These are phyloP conservation scores for Phytophthora megakarya DNA, from an alignment of 352 stramenopile species.

Conservation along the genomic window DNA sequence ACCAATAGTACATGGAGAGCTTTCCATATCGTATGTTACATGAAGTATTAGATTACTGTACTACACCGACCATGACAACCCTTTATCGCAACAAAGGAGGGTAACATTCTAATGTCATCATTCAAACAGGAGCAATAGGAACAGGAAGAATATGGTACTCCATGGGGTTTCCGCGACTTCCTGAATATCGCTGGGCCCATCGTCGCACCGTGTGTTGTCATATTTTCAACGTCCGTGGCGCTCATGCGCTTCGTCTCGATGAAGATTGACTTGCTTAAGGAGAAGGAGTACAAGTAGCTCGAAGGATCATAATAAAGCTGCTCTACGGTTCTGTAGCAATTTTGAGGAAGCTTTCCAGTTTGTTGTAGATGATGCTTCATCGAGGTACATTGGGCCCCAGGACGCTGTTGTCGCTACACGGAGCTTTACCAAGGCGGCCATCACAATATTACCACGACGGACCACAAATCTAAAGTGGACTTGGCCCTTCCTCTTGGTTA, in stretches of 20 bases:
- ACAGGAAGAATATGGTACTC: conserved; percentile 79
- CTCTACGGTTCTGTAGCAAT: conserved; percentile 12
- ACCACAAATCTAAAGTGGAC: too few relatives aligned
- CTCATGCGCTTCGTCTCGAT: conserved; percentile 74
- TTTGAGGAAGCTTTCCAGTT: too few relatives aligned
- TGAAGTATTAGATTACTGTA: too few relatives aligned
- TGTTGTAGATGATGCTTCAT: too few relatives aligned
- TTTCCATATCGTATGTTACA: too few relatives aligned
- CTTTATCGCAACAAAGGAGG: conserved; percentile 16
- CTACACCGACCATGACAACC: conserved; percentile 34
- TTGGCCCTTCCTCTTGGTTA: too few relatives aligned
- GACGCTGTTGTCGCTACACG: too few relatives aligned
- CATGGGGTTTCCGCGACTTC: conserved; percentile 76
- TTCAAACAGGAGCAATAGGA: conserved; percentile 19
- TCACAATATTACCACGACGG: too few relatives aligned
- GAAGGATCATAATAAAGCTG: not conserved
- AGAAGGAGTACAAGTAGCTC: conserved; percentile 9
- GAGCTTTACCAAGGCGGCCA: too few relatives aligned
- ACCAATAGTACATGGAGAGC: too few relatives aligned
- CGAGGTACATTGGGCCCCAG: too few relatives aligned
- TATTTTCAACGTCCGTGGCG: conserved; percentile 70
- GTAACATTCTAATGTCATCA: conserved; percentile 17
- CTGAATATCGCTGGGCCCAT: conserved; percentile 64
- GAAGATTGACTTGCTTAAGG: conserved; percentile 57
- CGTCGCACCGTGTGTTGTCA: conserved; percentile 58